Base-by-base conservation (phyloP, 306 rosid genomes). In the Fagus sylvatica region DNA sequence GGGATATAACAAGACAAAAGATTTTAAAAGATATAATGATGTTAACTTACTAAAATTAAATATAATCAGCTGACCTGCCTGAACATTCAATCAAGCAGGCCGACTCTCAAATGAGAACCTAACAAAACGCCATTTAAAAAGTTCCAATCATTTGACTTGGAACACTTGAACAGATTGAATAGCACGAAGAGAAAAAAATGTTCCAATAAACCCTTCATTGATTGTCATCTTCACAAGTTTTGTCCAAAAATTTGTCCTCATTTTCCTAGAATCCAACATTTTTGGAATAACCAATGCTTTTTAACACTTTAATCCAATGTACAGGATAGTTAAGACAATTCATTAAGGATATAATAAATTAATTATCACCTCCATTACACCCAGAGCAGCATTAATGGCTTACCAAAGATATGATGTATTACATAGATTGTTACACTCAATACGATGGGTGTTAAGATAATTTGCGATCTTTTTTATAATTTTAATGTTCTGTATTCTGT, bases 1-100 rank as follows among this genome's bases (percentile, higher is more conserved):
- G 78, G 75, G 74, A 40, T 73, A 78, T 71, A 32, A 28, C 6
- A 71, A 34, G 70, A 57, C 16, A 36, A 67, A 69, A 67, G 40
- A 77, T 64, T 16, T 62, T 72, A 68, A 72, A 78, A 49, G 32
- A 51, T 64, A 73, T 34, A 39, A 62, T 41, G 67, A 53, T 65
- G 49, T 75, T 7, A 42, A 56, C 30, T 7, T 66, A 7, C 56
- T 1, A 74, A 74, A 15, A 34, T 57, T 48, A 17, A 70, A 17
- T 4, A 41, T 7, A 60, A 59, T 36, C 11, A 7, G 39, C 13
- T 19, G 4, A 34, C 33, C 54, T 33, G 66, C 32, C 43, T 6
- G 19, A 53, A 10, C 55, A 72, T 64, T 53, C 17, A 40, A 68
- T 54, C 41, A 55, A 41, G 68, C 28, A 32, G 15, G 15, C 53